These are phyloP conservation scores for Fusarium stilboides DNA, from an alignment of 2,329 filamentous ascomycete species.

Conservation along the genomic window DNA sequence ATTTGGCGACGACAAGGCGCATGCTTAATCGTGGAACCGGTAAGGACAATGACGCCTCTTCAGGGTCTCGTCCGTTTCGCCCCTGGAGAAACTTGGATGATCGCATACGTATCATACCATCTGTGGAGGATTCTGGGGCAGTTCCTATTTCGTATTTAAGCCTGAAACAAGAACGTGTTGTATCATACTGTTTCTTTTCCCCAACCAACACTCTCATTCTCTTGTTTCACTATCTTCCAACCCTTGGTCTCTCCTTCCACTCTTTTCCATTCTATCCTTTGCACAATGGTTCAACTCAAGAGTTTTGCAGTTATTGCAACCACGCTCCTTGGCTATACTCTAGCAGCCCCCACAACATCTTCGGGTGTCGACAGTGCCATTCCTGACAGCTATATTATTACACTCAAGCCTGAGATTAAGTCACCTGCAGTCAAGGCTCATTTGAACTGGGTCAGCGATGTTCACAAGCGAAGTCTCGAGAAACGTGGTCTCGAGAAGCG, in stretches of 20 bases:
- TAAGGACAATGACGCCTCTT: constrained; percentile 12
- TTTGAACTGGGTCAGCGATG: constrained; percentile 63
- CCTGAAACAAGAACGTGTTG: constrained; percentile 2
- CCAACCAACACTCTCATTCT: constrained; percentile 29
- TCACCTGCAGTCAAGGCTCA: constrained; percentile 63
- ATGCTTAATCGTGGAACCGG: constrained; percentile 7
- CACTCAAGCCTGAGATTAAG: constrained; percentile 68
- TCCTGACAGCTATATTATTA: constrained; percentile 70
- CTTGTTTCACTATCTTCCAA: constrained; percentile 1
- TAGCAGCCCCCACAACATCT: constrained; percentile 37
- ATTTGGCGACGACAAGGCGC: constrained; percentile 14
- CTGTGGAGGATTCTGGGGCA: not conserved
- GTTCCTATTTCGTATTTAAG: constrained; percentile 29
- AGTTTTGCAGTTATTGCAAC: constrained; percentile 46
- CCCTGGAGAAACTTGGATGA: constrained; percentile 1
- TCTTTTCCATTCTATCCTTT: constrained; percentile 5
- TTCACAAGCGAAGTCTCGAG: constrained; percentile 68
- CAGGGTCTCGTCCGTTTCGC: constrained; percentile 28
- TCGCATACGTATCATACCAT: not conserved
- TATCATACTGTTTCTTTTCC: not conserved
- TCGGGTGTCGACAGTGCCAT: constrained; percentile 47
- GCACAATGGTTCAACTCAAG: constrained; percentile 51
- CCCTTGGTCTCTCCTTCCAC: constrained; percentile 12
- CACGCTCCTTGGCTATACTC: constrained; percentile 43
- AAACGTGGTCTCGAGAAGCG: constrained; percentile 66